Evolutionary conservation across 495 filamentous ascomycete genomes (phyloP), one percentile per base, ranked within the genome.

Genomic region (Pseudevernia furfuracea): DNA sequence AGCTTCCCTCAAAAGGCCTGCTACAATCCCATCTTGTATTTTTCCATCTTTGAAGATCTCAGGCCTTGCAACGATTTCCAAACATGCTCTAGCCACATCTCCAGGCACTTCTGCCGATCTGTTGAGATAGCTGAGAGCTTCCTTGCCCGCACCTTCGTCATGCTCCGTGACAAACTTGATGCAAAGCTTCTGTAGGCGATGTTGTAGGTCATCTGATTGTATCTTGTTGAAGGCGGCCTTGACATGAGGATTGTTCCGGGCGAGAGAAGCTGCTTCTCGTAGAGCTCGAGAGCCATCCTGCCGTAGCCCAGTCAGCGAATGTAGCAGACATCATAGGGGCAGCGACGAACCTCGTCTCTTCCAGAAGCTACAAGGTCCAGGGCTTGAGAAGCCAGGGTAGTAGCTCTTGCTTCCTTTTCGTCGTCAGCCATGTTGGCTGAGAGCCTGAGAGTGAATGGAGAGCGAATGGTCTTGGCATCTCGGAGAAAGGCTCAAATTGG

Each of bases 261-360:
- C 82, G 56, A 89, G 75, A n/a, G 80, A 80, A 61, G 82, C 77
- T 30, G 86, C 86, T 76, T 88, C 83, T 73, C 83, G 79, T 52
- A 89, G 76, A 59, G 81, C 81, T 60, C 83, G 78, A 44, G 81
- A 79, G 34, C 82, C 84, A 56, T 81, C 82, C 84, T 87, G 67
- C 60, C 60, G 60, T 23, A 28, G 60, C 25, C 25, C 53, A 44
- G 60, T 68, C 61, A 69, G 65, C 59, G 38, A 60, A 17, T 21
- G 55, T 32, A 39, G 66, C 39, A 68, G 36, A 63, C 60, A 64
- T 68, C 59, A 65, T 37, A 43, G 58, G 14, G 32, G 63, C 48
- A 59, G 67, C 71, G 14, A 73, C n/a, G 15, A 48, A 82, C 81
- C 75, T 82, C 80, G 41, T 75, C 74, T 64, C 77, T 76, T 46